Evolutionary conservation across 164 flowering plant species (phyloP), one percentile per base, ranked within the genome.

Genomic region (Cinnamomum micranthum): DNA sequence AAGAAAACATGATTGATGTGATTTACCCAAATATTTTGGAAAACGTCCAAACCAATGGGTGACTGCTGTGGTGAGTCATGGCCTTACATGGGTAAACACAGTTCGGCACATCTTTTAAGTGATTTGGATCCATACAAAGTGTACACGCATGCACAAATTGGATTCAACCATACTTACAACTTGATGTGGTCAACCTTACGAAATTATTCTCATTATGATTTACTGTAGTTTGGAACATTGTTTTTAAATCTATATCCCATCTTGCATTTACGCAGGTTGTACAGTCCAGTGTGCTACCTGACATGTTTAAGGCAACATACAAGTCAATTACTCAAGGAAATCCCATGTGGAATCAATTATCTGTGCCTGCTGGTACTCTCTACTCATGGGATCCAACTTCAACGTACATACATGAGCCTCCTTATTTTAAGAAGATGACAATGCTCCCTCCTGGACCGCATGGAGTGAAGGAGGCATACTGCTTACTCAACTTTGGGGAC

Each of bases 321-420:
- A 82, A 90, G 76, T 86, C 94, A 41, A 90, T 90, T 79, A 90
- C 92, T 52, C 79, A 86, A 77, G 94, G 94, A 73, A 90, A 90
- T 81, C 85, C 91, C 31, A 88, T 86, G 88, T 88, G 94, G 94
- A 90, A 90, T 75, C 79, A 85, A 19, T 72, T 90, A 72, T 82
- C 91, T 67, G 92, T 88, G 25, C 88, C 92, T 24, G 71, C 90
- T 11, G 75, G 85, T 73, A 87, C 83, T 31, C 90, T 88, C 50
- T 89, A 87, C 75, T 58, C 84, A 4, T 89, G 93, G 93, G 91
- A 89, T 28, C 86, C 90, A n/a, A 77, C 27, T 31, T 89, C 93
- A 71, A 89, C 93, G 31, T 89, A 89, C 68, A 89, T 89, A 50
- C 93, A 89, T 55, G 91, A 89, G 69, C 93, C 91, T 50, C 93